Conservation (phyloP, 2,329 filamentous ascomycete genomes). For the Paraconiothyrium brasiliense region DNA sequence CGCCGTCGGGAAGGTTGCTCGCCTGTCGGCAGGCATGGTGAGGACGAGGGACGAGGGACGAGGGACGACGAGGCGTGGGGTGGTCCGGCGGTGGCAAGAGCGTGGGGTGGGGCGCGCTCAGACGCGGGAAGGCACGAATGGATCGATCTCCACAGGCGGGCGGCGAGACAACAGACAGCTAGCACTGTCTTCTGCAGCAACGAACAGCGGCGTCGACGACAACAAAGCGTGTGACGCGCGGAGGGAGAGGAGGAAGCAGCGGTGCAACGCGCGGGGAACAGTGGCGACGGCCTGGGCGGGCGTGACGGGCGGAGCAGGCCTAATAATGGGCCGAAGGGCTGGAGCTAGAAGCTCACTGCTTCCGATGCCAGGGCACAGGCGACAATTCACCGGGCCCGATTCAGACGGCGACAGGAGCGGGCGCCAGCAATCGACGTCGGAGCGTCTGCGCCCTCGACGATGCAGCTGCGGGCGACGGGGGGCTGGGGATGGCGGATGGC, state of each 20-base stretch:
- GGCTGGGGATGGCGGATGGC: constrained; percentile 7
- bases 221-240: constrained; percentile 31
- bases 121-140: constrained; percentile 11
- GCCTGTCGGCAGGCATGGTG: constrained; percentile 53
- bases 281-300: constrained; percentile 36
- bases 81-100: constrained; percentile 24
- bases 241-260: constrained; percentile 11
- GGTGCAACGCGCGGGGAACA: constrained; percentile 29
- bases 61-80: constrained; percentile 3
- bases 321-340: constrained; percentile 37
- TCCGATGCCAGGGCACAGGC: constrained; percentile 26
- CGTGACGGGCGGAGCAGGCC: constrained; percentile 31
- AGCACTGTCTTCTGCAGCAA: neutral
- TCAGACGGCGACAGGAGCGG: neutral
- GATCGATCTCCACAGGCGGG: neutral
- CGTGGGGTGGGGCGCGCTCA: constrained; percentile 24
- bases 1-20: constrained; percentile 43
- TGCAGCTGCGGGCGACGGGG: neutral
- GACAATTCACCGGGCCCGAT: constrained; percentile 7
- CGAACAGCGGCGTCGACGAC: constrained; percentile 11
- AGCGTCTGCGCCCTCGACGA: neutral
- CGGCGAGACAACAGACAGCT: neutral
- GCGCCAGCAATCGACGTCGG: neutral
- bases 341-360: constrained; percentile 31
- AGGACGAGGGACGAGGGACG: neutral